Base-by-base conservation (phyloP, 75 land plant genomes). In the Larix kaempferi region DNA sequence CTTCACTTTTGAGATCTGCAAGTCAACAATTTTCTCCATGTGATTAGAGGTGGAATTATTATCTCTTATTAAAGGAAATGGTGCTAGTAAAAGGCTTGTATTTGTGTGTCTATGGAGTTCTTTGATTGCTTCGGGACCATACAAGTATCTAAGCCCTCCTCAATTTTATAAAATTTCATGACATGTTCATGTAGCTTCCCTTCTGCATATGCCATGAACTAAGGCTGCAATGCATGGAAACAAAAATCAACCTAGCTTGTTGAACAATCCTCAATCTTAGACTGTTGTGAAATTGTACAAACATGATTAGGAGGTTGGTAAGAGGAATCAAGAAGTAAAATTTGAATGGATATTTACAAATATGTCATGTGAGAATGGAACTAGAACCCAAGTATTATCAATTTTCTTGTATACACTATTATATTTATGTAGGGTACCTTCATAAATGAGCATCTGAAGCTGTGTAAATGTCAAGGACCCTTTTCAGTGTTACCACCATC, bases 121-220 rank as follows among this genome's bases (percentile, higher is more conserved):
- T 86, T 90, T 74, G 92, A 92, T 57, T 91, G 91, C 81, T 87
- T 91, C 15, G 85, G 83, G 85, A 59, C 85, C 29, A 90, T 88
- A 91, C 99, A 96, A 25, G 88, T 86, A 82, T 90, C 96, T 77
- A 93, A 83, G 4, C 88, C 92, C 75, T 90, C 95, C 85, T 88
- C 89, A 41, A 94, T 92, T 80, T 74, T 92, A 76, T 84, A 97
- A 3, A 89, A 86, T 77, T 88, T 97, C 98, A 97, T 97, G 15
- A 97, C 98, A 56, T 90, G 87, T 78, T 97, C 98, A 87, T 97
- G 99, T 19, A 97, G 84, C 86, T 88, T 92, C 29, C 95, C 98
- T 59, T 90, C 80, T 39, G 87, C 86, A 79, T 88, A 97, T 57
- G 93, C 98, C 75, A 94, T 82, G 78, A 91, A 96, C 65, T 93